These are phyloP conservation scores for Leptographium galeiforme DNA, from an alignment of 2,329 filamentous ascomycete species.

Conservation along the genomic window DNA sequence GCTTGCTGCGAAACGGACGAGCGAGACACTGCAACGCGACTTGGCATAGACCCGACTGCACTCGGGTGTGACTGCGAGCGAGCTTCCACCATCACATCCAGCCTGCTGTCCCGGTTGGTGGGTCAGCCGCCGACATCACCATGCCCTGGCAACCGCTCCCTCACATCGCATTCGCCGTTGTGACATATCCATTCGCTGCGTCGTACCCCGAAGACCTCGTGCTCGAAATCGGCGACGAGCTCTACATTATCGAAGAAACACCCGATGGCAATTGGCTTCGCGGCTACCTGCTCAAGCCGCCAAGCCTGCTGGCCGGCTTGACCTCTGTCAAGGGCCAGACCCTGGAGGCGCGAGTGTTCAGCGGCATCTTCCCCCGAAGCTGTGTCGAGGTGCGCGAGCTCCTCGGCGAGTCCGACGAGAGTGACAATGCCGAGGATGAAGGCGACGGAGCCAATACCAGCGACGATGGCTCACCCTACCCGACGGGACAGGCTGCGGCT, in stretches of 20 bases:
- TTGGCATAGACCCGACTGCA: neutral
- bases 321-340: slow-evolving; percentile 87
- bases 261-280: slow-evolving; percentile 86
- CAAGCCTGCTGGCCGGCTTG: slow-evolving; percentile 79
- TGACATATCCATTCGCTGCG: slow-evolving; percentile 85
- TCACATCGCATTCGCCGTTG: slow-evolving; percentile 94
- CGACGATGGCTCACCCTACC: slow-evolving; percentile 17
- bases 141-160: slow-evolving; percentile 98
- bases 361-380: slow-evolving; percentile 90
- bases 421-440: slow-evolving; percentile 29
- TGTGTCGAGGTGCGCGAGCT: slow-evolving; percentile 93
- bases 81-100: neutral
- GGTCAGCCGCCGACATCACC: slow-evolving; percentile 21
- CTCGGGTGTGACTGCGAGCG: neutral
- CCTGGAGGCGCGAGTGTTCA: slow-evolving; percentile 89
- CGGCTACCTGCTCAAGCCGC: slow-evolving; percentile 88
- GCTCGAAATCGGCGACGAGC: slow-evolving; percentile 92
- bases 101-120: neutral
- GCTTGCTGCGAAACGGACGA: neutral
- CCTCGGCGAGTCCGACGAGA: slow-evolving; percentile 57
- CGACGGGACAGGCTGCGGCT: slow-evolving; percentile 17
- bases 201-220: slow-evolving; percentile 81
- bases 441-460: slow-evolving; percentile 15
- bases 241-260: slow-evolving; percentile 97
- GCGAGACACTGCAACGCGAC: neutral